Percentiles rank a stretch among this genome's conserved stretches.
Conservation (phyloP, 2,329 filamentous ascomycete species). For the Alternaria sp. region DNA sequence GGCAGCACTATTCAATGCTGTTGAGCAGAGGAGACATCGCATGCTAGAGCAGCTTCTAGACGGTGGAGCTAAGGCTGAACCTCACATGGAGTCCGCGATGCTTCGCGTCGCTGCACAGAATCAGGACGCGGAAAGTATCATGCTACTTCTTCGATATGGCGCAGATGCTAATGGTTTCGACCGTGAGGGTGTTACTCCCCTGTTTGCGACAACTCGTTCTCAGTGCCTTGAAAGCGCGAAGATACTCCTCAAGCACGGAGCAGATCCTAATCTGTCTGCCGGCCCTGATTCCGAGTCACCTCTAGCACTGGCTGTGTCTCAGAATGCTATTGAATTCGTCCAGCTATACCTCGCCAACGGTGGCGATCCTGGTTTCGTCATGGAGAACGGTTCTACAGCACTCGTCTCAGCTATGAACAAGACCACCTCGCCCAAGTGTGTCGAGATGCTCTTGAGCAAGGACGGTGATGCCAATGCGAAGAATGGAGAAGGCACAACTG, state of each 20-base stretch:
- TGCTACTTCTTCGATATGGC: slow-evolving; percentile 40
- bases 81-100: slow-evolving; percentile 43
- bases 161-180: slow-evolving; percentile 44
- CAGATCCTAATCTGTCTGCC: slow-evolving; percentile 37
- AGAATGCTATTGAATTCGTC: slow-evolving; percentile 65
- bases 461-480: slow-evolving; percentile 68
- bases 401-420: slow-evolving; percentile 69
- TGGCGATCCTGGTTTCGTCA: slow-evolving; percentile 64
- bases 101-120: slow-evolving; percentile 42
- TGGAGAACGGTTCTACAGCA: slow-evolving; percentile 67
- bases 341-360: slow-evolving; percentile 70
- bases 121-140: slow-evolving; percentile 41
- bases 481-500: slow-evolving; percentile 69
- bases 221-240: slow-evolving; percentile 58
- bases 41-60: slow-evolving; percentile 53
- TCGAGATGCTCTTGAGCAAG: slow-evolving; percentile 68
- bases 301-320: slow-evolving; percentile 60
- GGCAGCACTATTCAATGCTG: slow-evolving; percentile 60
- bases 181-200: slow-evolving; percentile 40
- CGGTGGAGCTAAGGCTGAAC: slow-evolving; percentile 42
- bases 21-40: slow-evolving; percentile 71
- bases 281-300: slow-evolving; percentile 64
- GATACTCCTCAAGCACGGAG: slow-evolving; percentile 39
- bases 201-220: slow-evolving; percentile 38
- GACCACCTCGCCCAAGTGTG: slow-evolving; percentile 62